A percentile compares a stretch with the other conserved stretches of the same genome.
Evolutionary conservation across 2,329 filamentous ascomycete genomes (phyloP).

Genomic region (Rachicladosporium sp.): DNA sequence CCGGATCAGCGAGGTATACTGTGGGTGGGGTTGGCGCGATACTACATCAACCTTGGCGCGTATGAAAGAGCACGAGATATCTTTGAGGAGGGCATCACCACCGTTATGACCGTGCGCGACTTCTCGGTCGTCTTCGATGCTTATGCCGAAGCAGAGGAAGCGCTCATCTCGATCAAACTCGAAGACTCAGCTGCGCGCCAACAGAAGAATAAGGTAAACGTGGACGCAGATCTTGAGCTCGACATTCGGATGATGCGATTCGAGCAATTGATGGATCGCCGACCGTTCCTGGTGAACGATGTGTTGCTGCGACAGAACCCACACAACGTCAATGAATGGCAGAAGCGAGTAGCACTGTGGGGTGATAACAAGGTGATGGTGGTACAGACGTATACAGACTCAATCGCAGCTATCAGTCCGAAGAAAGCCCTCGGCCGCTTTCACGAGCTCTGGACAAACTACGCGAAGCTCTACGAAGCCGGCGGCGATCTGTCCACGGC

Average conservation of each 20-base stretch:
- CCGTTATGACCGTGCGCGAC: constrained; percentile 96
- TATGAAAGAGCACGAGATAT: constrained; percentile 88
- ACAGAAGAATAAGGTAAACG: constrained; percentile 64
- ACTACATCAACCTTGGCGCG: constrained; percentile 87
- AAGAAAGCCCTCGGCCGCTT: constrained; percentile 92
- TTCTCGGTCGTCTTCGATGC: constrained; percentile 95
- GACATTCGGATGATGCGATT: constrained; percentile 97
- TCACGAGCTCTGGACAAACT: constrained; percentile 90
- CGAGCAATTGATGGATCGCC: constrained; percentile 92
- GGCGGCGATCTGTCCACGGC: constrained; percentile 76
- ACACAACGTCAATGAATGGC: constrained; percentile 92
- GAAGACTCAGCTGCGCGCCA: constrained; percentile 69
- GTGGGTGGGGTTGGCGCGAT: constrained; percentile 89
- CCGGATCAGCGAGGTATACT: constrained; percentile 88
- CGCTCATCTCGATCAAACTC: constrained; percentile 82
- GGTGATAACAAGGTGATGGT: constrained; percentile 84
- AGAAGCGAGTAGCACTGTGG: constrained; percentile 92
- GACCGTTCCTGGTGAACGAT: constrained; percentile 92
- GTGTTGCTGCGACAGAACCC: constrained; percentile 91
- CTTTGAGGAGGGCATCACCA: constrained; percentile 92
- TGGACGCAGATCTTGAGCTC: constrained; percentile 82
- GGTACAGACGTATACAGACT: constrained; percentile 86
- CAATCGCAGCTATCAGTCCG: constrained; percentile 82
- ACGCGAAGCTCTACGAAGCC: constrained; percentile 91
- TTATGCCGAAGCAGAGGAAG: constrained; percentile 94